Conservation (phyloP, 176 grass and related monocot species). For the Olyra latifolia region DNA sequence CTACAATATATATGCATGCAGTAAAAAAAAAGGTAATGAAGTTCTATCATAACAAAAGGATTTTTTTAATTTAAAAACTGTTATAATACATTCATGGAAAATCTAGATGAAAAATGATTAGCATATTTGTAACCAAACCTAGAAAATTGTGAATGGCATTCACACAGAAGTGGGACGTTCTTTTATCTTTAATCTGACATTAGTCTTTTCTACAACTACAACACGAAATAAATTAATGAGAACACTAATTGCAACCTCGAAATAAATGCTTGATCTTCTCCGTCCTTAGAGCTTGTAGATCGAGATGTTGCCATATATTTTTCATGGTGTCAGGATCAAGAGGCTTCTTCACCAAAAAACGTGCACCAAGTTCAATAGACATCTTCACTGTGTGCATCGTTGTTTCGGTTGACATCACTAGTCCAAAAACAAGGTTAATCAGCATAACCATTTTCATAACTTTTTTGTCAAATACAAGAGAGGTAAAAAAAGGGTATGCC, state of each 20-base stretch:
- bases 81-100: not conserved
- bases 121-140: not conserved
- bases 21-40: not conserved
- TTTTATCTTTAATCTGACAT: not conserved
- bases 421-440: not conserved
- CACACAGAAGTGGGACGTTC: not conserved
- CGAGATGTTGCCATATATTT: slow-evolving; percentile 20
- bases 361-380: slow-evolving; percentile 4
- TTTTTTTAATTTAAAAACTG: no score
- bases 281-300: not conserved
- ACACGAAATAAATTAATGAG: not conserved
- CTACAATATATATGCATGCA: not conserved
- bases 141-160: not conserved
- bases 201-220: not conserved
- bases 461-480: not conserved
- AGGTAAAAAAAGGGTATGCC: not conserved
- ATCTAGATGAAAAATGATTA: not conserved
- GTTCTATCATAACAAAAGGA: not conserved
- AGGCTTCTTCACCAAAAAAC: slow-evolving; percentile 31
- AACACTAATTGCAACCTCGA: not conserved
- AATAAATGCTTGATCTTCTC: not conserved
- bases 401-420: slow-evolving; percentile 3
- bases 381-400: not conserved
- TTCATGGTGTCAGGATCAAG: not conserved
- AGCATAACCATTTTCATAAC: not conserved